These are phyloP conservation scores for Coprinopsis sp. DNA, from an alignment of 768 basidiomycete genomes.

Conservation along the genomic window DNA sequence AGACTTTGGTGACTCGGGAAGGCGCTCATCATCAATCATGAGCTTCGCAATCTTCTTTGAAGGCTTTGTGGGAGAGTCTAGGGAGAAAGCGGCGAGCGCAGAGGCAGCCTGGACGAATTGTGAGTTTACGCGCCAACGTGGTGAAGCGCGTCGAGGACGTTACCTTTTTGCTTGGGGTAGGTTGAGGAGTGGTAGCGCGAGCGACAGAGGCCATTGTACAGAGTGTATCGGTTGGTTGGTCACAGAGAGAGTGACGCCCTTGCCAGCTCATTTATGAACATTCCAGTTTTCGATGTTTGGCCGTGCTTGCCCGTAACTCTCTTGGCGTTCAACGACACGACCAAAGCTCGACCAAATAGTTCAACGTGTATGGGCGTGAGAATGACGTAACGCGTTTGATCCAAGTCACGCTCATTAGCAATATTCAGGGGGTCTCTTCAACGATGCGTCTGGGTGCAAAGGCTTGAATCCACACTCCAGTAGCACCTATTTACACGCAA, in stretches of 20 bases:
- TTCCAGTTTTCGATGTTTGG: constrained; percentile 9
- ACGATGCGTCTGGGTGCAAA: too few relatives aligned
- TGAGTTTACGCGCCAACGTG: neutral
- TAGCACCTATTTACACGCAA: too few relatives aligned
- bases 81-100: constrained; percentile 37
- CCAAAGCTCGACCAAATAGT: constrained; percentile 2
- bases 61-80: constrained; percentile 37
- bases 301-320: constrained; percentile 4
- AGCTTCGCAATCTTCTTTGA: constrained; percentile 15
- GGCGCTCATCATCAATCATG: constrained; percentile 31
- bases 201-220: constrained; percentile 26
- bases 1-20: constrained; percentile 31
- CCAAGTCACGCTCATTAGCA: constrained; percentile 5
- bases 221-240: neutral
- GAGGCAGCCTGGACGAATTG: constrained; percentile 33
- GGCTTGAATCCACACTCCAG: too few relatives aligned
- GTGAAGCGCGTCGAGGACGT: constrained; percentile 10
- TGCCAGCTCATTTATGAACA: neutral
- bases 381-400: constrained; percentile 12
- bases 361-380: neutral
- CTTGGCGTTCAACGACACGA: constrained; percentile 4
- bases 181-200: constrained; percentile 27
- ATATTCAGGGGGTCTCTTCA: too few relatives aligned
- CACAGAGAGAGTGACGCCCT: neutral
- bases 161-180: constrained; percentile 56